Conservation (phyloP, 805 yeast genomes). For the Saccharomycopsis synnaedendra region DNA sequence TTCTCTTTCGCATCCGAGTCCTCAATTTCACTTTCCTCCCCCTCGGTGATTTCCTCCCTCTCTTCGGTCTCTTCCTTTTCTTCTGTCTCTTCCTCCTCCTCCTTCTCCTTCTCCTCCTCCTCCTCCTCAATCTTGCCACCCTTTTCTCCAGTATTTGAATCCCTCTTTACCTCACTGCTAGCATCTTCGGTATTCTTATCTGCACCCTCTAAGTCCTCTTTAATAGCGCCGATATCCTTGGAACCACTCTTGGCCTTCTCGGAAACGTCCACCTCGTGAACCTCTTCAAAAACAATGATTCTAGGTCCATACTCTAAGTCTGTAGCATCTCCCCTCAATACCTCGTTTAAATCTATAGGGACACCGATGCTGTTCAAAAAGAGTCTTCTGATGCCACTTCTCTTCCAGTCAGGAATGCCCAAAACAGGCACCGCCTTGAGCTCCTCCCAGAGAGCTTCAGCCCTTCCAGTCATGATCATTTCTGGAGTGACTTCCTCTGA, state of each 20-base stretch:
- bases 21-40: background rate
- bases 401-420: conserved; percentile 58
- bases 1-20: background rate
- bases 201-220: background rate
- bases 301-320: no score
- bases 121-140: background rate
- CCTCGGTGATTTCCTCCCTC: conserved; percentile 1
- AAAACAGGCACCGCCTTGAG: conserved; percentile 37
- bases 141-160: no score
- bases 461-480: conserved; percentile 17
- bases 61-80: background rate
- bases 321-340: conserved; percentile 16
- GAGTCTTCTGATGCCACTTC: conserved; percentile 52
- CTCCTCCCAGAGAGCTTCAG: conserved; percentile 31
- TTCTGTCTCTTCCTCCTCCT: background rate
- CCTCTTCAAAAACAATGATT: no score
- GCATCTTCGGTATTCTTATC: background rate
- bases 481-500: background rate
- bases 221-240: background rate
- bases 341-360: conserved; percentile 60
- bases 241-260: background rate
- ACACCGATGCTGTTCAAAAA: conserved; percentile 56
- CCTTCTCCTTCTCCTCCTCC: background rate
- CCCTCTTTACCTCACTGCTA: background rate
- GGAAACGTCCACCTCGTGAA: no score